These are phyloP conservation scores for Apiotrichum sp. DNA, from an alignment of 1,284 basidiomycete species.

Conservation along the genomic window DNA sequence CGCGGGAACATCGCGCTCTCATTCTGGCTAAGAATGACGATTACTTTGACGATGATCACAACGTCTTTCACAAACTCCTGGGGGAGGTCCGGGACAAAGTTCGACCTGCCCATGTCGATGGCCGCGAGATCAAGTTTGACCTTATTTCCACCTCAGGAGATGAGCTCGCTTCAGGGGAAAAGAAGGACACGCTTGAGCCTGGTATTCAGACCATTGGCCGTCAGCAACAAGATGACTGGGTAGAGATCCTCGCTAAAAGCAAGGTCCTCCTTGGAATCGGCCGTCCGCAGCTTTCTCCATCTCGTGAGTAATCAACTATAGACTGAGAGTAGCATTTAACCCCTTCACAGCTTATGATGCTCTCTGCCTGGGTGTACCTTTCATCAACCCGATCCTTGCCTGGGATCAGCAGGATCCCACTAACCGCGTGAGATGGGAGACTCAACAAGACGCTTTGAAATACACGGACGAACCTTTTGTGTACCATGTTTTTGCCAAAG, in stretches of 20 bases:
- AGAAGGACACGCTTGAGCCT: not conserved
- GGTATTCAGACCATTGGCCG: slow-evolving; percentile 11
- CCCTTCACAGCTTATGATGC: slow-evolving; percentile 43
- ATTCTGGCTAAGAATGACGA: slow-evolving; percentile 40
- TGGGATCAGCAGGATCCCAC: slow-evolving; percentile 38
- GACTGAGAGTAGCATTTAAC: not conserved
- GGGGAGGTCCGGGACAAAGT: slow-evolving; percentile 5
- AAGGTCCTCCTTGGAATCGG: slow-evolving; percentile 17
- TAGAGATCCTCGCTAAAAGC: slow-evolving; percentile 5
- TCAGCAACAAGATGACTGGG: slow-evolving; percentile 6
- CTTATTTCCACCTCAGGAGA: slow-evolving; percentile 27
- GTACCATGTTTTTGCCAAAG: slow-evolving; percentile 40
- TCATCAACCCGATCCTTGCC: slow-evolving; percentile 44
- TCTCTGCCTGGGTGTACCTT: slow-evolving; percentile 48
- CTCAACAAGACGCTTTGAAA: slow-evolving; percentile 43
- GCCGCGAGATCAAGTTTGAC: slow-evolving; percentile 16
- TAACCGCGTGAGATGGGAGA: slow-evolving; percentile 37
- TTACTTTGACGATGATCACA: slow-evolving; percentile 29
- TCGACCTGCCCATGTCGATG: not conserved
- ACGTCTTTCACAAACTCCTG: slow-evolving; percentile 3
- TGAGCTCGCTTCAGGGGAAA: not conserved
- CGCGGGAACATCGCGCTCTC: slow-evolving; percentile 38
- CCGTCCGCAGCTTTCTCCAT: slow-evolving; percentile 8
- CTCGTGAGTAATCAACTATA: slow-evolving; percentile 1
- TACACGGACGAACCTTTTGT: slow-evolving; percentile 43